Percentiles rank a stretch among this genome's conserved stretches.
Evolutionary conservation across 2,329 filamentous ascomycete genomes (phyloP).

Genomic region (Calcarisporium arbuscula): DNA sequence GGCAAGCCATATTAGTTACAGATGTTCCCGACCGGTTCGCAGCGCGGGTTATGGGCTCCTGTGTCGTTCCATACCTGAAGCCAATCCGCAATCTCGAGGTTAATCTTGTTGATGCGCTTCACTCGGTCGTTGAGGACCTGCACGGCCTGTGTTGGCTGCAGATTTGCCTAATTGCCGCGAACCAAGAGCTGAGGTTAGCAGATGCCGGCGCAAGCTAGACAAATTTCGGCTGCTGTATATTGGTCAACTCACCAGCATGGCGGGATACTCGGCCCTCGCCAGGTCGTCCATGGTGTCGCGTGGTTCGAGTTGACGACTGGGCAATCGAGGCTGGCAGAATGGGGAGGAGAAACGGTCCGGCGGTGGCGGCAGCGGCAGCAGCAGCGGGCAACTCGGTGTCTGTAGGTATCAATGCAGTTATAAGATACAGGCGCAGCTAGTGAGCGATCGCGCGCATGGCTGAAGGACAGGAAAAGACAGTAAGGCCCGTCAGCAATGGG

Average conservation of each 20-base stretch:
- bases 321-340: too few relatives aligned
- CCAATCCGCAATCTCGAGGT: constrained; percentile 92
- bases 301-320: neutral
- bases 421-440: too few relatives aligned
- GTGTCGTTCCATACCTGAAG: constrained; percentile 86
- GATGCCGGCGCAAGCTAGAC: too few relatives aligned
- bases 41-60: too few relatives aligned
- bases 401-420: too few relatives aligned
- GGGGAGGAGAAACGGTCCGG: too few relatives aligned
- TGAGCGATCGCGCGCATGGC: constrained; percentile 10
- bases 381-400: too few relatives aligned
- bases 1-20: constrained; percentile 3
- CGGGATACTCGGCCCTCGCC: constrained; percentile 84
- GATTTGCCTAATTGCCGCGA: constrained; percentile 66
- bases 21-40: neutral
- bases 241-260: constrained; percentile 88
- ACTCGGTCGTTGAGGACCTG: constrained; percentile 79
- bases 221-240: too few relatives aligned
- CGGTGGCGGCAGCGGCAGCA: constrained; percentile 12
- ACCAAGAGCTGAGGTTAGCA: constrained; percentile 6
- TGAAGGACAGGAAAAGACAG: constrained; percentile 4
- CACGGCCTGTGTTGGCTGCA: constrained; percentile 78
- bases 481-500: constrained; percentile 7
- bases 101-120: constrained; percentile 78
- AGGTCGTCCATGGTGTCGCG: constrained; percentile 62